phyloP scores from a whole-genome alignment of 805 yeast species.

The Candida patagonica region DNA sequence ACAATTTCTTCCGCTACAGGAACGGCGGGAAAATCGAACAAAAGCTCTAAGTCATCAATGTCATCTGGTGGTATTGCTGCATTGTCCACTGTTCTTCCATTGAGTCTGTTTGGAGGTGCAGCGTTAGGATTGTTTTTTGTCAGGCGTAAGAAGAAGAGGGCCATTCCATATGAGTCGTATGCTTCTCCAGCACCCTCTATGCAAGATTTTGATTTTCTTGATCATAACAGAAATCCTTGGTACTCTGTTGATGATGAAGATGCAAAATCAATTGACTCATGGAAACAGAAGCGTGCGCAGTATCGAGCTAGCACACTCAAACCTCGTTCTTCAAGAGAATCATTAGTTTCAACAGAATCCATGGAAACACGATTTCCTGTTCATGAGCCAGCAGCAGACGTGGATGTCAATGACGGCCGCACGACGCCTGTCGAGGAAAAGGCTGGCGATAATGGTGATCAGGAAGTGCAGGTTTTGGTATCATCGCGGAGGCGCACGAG shows the following conservation, averaged over 20 bases:
- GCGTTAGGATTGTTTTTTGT: slow-evolving; percentile 26
- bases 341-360: slow-evolving; percentile 1
- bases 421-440: background rate
- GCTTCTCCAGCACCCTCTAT: slow-evolving; percentile 13
- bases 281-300: slow-evolving; percentile 18
- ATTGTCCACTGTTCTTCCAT: slow-evolving; percentile 37
- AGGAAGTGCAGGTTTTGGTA: slow-evolving; percentile 67
- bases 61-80: slow-evolving; percentile 34
- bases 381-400: background rate
- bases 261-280: slow-evolving; percentile 16
- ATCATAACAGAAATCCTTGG: slow-evolving; percentile 3
- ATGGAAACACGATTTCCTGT: background rate
- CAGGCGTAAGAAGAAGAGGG: slow-evolving; percentile 11
- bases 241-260: slow-evolving; percentile 7
- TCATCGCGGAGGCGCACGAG: slow-evolving; percentile 54
- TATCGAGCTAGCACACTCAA: slow-evolving; percentile 7
- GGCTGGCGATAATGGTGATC: slow-evolving; percentile 36
- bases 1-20: slow-evolving; percentile 19
- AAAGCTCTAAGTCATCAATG: slow-evolving; percentile 19
- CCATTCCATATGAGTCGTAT: background rate
- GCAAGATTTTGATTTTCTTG: slow-evolving; percentile 4
- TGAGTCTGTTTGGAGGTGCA: slow-evolving; percentile 30
- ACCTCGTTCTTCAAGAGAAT: background rate
- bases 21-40: slow-evolving; percentile 7
- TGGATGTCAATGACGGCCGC: too few species aligned